Conservation (phyloP, 768 basidiomycete genomes). For the Podaxis sp. region DNA sequence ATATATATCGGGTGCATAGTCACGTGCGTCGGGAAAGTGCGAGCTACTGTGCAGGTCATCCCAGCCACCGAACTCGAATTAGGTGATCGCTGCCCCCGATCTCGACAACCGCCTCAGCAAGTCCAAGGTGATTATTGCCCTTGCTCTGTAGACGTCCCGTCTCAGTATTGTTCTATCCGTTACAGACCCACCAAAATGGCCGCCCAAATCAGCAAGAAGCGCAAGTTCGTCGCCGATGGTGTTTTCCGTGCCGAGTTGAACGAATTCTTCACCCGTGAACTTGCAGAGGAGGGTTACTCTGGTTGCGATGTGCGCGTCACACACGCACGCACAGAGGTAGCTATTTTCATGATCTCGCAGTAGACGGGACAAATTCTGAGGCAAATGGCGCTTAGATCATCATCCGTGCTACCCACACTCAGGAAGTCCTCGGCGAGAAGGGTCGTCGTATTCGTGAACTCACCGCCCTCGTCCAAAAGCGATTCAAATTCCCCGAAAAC, state of each 20-base stretch:
- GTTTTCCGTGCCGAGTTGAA: constrained; percentile 99
- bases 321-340: constrained; percentile 95
- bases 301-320: constrained; percentile 99
- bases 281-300: constrained; percentile 99
- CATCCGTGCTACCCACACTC: constrained; percentile 99
- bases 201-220: constrained; percentile 93
- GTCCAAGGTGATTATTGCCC: constrained; percentile 26
- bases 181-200: constrained; percentile 56
- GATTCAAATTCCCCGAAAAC: constrained; percentile 99
- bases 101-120: constrained; percentile 29
- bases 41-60: constrained; percentile 32
- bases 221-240: constrained; percentile 98
- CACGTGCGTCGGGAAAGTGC: constrained; percentile 30
- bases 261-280: constrained; percentile 98
- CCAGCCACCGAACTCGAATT: constrained; percentile 29
- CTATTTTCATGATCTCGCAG: not conserved
- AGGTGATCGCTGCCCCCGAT: constrained; percentile 23
- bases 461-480: constrained; percentile 96
- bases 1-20: not conserved
- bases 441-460: constrained; percentile 99
- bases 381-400: constrained; percentile 66
- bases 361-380: constrained; percentile 5
- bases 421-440: constrained; percentile 98
- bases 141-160: not conserved
- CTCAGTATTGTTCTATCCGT: not conserved